Conservation (phyloP, 2,329 filamentous ascomycete genomes). For the Furcasterigmium furcatum region DNA sequence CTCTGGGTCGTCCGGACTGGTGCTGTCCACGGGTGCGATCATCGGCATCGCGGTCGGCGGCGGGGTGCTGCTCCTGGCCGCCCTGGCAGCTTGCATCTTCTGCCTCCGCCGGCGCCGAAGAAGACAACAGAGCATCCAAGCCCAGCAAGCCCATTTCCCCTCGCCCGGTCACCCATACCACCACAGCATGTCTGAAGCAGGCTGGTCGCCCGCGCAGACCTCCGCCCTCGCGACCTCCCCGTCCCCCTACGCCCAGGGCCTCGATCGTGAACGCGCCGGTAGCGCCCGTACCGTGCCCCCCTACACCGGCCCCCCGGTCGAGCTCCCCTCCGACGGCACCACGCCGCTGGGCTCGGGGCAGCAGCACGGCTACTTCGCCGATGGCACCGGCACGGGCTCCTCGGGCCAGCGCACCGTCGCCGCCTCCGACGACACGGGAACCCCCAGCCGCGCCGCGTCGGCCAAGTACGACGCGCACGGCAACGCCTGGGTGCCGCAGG, state of each 20-base stretch:
- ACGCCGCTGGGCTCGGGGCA: conserved; percentile 9
- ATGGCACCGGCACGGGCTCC: background rate
- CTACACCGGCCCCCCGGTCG: conserved; percentile 19
- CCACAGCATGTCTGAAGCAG: conserved; percentile 9
- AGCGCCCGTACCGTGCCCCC: conserved; percentile 6
- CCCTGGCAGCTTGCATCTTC: conserved; percentile 17
- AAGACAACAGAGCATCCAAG: conserved; percentile 2
- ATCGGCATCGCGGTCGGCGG: conserved; percentile 39
- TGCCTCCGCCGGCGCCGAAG: conserved; percentile 24
- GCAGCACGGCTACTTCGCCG: background rate
- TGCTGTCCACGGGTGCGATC: conserved; percentile 35
- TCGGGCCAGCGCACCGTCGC: background rate
- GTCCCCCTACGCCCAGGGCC: conserved; percentile 3
- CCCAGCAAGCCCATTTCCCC: background rate
- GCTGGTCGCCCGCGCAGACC: conserved; percentile 9
- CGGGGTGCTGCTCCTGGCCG: conserved; percentile 21
- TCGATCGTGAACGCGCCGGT: conserved; percentile 13
- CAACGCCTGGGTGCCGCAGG: conserved; percentile 28
- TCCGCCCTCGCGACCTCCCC: conserved; percentile 5
- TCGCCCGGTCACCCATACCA: conserved; percentile 5
- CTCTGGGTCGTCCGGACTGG: background rate
- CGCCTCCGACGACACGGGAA: background rate
- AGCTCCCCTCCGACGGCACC: conserved; percentile 16
- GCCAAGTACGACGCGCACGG: conserved; percentile 26
- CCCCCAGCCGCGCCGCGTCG: conserved; percentile 5